phyloP scores from a whole-genome alignment of 2,329 filamentous ascomycete genomes.

The Colletotrichum sojae region DNA sequence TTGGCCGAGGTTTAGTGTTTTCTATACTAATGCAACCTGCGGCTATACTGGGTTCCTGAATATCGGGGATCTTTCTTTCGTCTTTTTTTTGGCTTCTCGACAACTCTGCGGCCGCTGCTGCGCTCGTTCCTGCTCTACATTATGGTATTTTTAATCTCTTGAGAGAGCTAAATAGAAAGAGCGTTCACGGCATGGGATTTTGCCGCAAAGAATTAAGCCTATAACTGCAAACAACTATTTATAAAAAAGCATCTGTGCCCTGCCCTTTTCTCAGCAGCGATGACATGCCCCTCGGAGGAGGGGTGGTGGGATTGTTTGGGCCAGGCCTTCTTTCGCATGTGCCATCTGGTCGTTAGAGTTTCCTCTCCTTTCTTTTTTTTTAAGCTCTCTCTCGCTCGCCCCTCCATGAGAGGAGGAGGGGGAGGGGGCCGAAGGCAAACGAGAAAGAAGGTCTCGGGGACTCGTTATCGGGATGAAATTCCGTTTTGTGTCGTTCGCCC shows the following conservation, averaged over 20 bases:
- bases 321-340: conserved; percentile 21
- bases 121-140: no score
- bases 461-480: conserved; percentile 30
- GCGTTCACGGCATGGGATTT: not conserved
- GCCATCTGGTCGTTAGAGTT: conserved; percentile 34
- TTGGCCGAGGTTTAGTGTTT: not conserved
- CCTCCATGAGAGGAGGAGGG: no score
- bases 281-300: not conserved
- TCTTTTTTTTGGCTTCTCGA: not conserved
- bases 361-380: not conserved
- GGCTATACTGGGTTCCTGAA: no score
- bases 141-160: not conserved
- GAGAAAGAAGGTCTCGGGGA: not conserved
- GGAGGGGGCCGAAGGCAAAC: no score
- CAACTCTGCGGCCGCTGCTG: no score
- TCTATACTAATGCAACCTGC: conserved; percentile 5
- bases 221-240: conserved; percentile 17
- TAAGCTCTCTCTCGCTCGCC: no score
- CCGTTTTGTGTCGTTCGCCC: not conserved
- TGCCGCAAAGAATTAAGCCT: not conserved
- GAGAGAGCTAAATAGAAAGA: not conserved
- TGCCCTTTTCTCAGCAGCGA: not conserved
- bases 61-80: not conserved
- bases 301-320: not conserved
- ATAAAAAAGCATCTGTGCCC: conserved; percentile 9